Percentiles rank a stretch among this genome's conserved stretches.
phyloP scores from a whole-genome alignment of 1,284 basidiomycete genomes.

The Ganoderma leucocontextum region DNA sequence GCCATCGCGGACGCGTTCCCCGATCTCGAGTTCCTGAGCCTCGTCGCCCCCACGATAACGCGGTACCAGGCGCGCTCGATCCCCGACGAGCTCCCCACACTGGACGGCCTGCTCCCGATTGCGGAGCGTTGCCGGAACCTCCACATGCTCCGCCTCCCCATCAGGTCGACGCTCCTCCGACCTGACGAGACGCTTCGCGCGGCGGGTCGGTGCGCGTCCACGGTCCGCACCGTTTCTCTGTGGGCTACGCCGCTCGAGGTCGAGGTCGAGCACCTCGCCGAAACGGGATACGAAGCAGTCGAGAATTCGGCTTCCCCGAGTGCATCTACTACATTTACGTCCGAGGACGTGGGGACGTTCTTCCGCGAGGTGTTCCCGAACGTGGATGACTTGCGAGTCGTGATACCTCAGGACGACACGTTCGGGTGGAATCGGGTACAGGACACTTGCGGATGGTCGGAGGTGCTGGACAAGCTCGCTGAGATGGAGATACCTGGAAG shows the following conservation, averaged over 20 bases:
- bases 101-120: slow-evolving; percentile 1
- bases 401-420: slow-evolving; percentile 4
- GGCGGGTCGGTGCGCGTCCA: neutral
- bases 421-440: neutral
- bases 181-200: neutral
- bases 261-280: neutral
- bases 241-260: slow-evolving; percentile 9
- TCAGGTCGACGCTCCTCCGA: neutral
- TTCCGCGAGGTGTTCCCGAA: slow-evolving; percentile 3
- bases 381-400: neutral
- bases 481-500: neutral
- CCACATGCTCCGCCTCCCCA: slow-evolving; percentile 3
- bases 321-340: neutral
- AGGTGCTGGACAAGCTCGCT: neutral
- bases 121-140: neutral
- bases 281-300: neutral
- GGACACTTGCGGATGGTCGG: neutral
- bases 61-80: neutral
- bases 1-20: neutral
- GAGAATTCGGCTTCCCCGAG: neutral
- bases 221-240: slow-evolving; percentile 1
- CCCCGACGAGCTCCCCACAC: neutral
- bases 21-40: slow-evolving; percentile 6
- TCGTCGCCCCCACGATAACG: neutral
- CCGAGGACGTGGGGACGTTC: neutral